Base-by-base conservation (phyloP, 306 rosid species). In the Carpinus fangiana region DNA sequence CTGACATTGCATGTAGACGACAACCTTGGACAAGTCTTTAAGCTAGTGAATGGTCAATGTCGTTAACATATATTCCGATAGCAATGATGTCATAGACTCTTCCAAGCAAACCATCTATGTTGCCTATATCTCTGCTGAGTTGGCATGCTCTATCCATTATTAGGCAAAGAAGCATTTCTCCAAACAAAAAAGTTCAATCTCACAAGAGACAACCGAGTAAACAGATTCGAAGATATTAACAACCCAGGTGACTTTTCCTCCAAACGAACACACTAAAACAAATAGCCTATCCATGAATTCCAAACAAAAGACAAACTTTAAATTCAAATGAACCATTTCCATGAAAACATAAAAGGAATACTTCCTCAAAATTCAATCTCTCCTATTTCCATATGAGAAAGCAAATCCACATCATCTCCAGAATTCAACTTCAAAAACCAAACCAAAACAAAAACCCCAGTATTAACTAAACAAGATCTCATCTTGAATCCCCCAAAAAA, bases 241-340 rank as follows among this genome's bases (percentile, higher is more conserved):
- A 38, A 38, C 43, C 43, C 6, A 38, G 43, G 43, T 38, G 43
- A 3, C 43, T 38, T 38, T 38, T 38, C 20, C 2, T 16, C 56
- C n/a, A 52, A 52, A 52, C 8, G 23, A 55, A 55, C 23, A 55
- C 21, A 0, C 26, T 2, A 55, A 55, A 55, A 55, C 10, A 64
- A 64, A 64, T 16, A 1, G 20, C 47, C 47, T 31, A 11, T 64
- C 17, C 18, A 34, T 8, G 9, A 64, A 64, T 64, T 64, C 46
- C 45, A 11, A 38, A 21, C 70, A 34, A 3, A 31, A 31, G 34
- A 31, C 21, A 2, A 17, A 59, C 34, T 75, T 14, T 59, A 52
- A 76, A 64, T 26, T 28, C 38, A 45, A 41, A 68, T 34, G 48
- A 47, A 75, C 68, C 13, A 74, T 74, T 78, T 73, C 48, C 38